Evolutionary conservation across 441 rosid species (phyloP), one percentile per base, ranked within the genome.

Genomic region (Erodium texanum): DNA sequence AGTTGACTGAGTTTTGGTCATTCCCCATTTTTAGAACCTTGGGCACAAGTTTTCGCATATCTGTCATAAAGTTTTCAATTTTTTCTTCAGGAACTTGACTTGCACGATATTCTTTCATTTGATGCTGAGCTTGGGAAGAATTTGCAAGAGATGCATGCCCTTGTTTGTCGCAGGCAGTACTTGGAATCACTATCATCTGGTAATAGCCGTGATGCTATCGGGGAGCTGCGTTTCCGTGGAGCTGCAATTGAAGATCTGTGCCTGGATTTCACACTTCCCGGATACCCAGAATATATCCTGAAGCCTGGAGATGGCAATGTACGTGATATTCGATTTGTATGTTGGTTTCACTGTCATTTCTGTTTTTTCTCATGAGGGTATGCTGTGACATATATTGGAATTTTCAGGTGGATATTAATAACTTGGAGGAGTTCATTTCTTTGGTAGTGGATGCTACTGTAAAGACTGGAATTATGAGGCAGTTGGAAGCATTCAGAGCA

Each of bases 261-360:
- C 85, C 80, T 96, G 73, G 97, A 90, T 75, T 96, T 96, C 80
- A 87, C 96, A 7, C 88, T 96, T 71, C 99, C 97, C 66, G 98
- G 99, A 52, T 89, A 89, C 81, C 97, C 98, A 7, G 97, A 93
- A 66, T 93, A 84, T 79, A 78, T 79, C 67, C 65, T 96, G 82
- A 93, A 83, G 78, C 77, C 81, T 3, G 97, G 89, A 76, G 97
- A 93, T 78, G 96, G 82, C 80, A 84, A 72, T 70, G 99, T 96
- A 87, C 19, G 59, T 9, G 19, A 56, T 73, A 20, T 70, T 68
- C 68, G 24, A 50, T 34, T 52, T 70, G 5, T 52, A 16, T 1
- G 24, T 58, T 70, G 9, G 54, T 71, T 56, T 24, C 36, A 18
- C 41, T n/a, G 34, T 56, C 50, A 16, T 63, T 59, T 48, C 15